These are phyloP conservation scores for Beauveria australis DNA, from an alignment of 2,329 filamentous ascomycete genomes.

Conservation along the genomic window DNA sequence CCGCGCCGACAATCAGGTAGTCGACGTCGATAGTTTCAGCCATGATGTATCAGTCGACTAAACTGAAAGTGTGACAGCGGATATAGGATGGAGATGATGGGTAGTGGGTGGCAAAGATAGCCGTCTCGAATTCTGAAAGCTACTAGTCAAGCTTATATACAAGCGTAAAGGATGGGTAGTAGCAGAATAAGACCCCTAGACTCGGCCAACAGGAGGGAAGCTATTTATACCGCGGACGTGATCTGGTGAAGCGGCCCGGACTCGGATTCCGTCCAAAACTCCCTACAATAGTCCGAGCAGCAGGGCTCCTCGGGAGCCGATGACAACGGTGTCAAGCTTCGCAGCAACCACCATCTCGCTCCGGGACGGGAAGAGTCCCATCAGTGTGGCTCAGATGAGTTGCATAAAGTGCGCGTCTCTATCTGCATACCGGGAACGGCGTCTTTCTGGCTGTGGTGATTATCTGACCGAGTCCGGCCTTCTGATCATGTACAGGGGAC, in stretches of 20 bases:
- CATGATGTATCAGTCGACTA: background rate
- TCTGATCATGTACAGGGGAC: background rate
- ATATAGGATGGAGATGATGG: too few species aligned
- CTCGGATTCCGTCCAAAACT: background rate
- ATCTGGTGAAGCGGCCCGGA: background rate
- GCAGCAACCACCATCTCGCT: too few species aligned
- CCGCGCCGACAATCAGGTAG: conserved; percentile 7
- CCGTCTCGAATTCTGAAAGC: background rate
- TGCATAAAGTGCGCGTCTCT: background rate
- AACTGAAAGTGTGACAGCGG: too few species aligned
- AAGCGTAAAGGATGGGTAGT: background rate
- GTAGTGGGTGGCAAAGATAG: background rate
- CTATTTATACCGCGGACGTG: background rate
- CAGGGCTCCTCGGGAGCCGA: background rate
- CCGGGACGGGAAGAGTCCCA: too few species aligned
- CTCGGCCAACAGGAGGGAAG: too few species aligned
- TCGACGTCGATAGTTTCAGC: background rate
- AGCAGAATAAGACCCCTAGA: background rate
- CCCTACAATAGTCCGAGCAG: background rate
- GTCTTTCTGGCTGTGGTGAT: background rate
- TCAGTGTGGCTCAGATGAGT: background rate
- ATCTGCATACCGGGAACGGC: background rate
- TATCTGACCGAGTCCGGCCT: background rate
- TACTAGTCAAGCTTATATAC: background rate
- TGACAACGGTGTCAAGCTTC: background rate